Base-by-base conservation (phyloP, 352 stramenopile species). In the Phytophthora sojae region DNA sequence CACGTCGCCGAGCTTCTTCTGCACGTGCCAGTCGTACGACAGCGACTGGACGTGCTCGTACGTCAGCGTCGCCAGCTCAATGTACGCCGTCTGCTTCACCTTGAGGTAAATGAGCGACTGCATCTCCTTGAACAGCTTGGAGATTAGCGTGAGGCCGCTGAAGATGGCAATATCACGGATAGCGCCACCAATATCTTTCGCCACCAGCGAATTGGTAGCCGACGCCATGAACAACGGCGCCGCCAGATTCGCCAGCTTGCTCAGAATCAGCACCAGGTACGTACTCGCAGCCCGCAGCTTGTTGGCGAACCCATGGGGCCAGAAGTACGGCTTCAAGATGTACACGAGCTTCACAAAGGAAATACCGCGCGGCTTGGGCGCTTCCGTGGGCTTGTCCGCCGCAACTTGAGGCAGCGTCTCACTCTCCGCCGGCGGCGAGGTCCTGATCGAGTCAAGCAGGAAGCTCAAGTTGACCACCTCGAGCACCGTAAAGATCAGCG, bases 11-110 rank as follows among this genome's bases (percentile, higher is more conserved):
- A 99, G 83, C 73, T 99, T 99, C 81, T 99, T 99, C 55, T 92
- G 93, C 32, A 99, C 83, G 81, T 99, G 97, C 97, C 97, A 99
- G 83, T 99, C 96, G 54, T 99, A 94, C 71, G 91, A 98, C 6
- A 99, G 84, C 30, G 79, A 90, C 71, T 99, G 97, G 8, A 99
- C 79, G 75, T 99, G 98, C 45, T 93, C 87, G 85, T 99, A 99
- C 47, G 95, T 98, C 29, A 97, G 82, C 73, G 98, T 97, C 3
- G 92, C 92, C 14, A 99, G 81, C 77, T 99, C 96, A 70, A 99
- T 97, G 86, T 99, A 99, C 9, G 97, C 98, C 21, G 95, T 98
- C 76, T 99, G 97, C 76, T 98, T 98, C 50, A 99, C 98, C 61
- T 93, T 93, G 25, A 97, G 84, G 76, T 97, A 97, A 54, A 99